Base-by-base conservation (phyloP, 768 basidiomycete genomes). In the Coprinopsis marcescibilis region DNA sequence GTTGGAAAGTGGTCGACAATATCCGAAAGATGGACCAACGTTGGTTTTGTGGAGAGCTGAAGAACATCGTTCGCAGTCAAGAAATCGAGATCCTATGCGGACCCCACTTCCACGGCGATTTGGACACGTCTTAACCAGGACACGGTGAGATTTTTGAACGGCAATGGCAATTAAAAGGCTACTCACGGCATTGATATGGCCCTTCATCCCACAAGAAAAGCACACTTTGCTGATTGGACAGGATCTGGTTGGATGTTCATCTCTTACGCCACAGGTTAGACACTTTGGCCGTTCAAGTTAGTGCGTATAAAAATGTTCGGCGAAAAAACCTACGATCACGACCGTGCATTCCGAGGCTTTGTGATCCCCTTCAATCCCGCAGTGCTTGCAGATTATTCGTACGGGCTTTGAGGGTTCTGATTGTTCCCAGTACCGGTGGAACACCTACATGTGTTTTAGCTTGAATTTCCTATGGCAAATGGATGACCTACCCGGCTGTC, bases 201-300 rank as follows among this genome's bases (percentile, higher is more conserved):
- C 89, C 59, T 85, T 86, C 85, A 88, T 87, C 13, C 85, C 85
- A 55, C 89, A 91, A 2, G 70, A 75, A 56, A 79, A 90, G 57
- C 89, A 91, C 0, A 76, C 80, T 62, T 89, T 89, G 63, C 79
- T 81, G 50, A 88, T 83, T 2, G 88, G 86, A 63, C 88, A 91
- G 42, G 79, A 78, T 32, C 81, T 72, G 14, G 89, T 89, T 2
- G 72, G 68, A 62, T 91, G 89, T 51, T 90, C 88, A 55, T 90
- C 77, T 41, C 83, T 78, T 24, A 75, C 85, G 48, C 89, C 89
- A 57, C 89, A 91, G 20, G 83, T 89, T 48, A 85, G 60, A 59
- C 89, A 91, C 89, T 90, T 20, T 43, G 14, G 49, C 23, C 24
- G 38, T 38, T 8, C 25, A 42, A 38, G 45, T 33, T 33, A 33